Evolutionary conservation across 257 asterid species (phyloP).

Genomic region (Nicotiana sylvestris): DNA sequence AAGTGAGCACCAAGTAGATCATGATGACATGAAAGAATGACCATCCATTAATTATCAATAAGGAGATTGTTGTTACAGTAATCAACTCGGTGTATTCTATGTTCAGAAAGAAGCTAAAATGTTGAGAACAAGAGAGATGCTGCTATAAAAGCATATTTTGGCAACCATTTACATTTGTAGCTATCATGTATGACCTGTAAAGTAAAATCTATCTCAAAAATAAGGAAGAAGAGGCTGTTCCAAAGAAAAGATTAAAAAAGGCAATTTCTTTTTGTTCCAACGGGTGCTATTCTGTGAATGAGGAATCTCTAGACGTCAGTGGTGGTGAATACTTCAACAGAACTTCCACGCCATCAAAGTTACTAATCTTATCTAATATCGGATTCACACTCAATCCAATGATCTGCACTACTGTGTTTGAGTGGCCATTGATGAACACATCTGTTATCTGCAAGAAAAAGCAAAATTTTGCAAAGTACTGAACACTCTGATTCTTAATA

Average conservation of each 20-base stretch:
- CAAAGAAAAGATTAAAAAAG: neutral
- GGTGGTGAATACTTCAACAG: slow-evolving; percentile 40
- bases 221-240: neutral
- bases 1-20: neutral
- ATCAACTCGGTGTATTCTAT: neutral
- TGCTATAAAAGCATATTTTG: neutral
- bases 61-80: neutral
- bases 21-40: neutral
- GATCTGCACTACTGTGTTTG: slow-evolving; percentile 51
- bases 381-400: slow-evolving; percentile 37
- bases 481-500: neutral
- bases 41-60: neutral
- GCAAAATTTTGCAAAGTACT: neutral
- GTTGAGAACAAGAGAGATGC: neutral
- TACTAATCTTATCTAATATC: slow-evolving; percentile 29
- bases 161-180: neutral
- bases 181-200: slow-evolving; percentile 9
- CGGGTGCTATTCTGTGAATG: neutral
- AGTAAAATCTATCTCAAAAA: neutral
- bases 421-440: slow-evolving; percentile 50
- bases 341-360: slow-evolving; percentile 41
- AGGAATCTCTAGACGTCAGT: neutral
- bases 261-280: neutral
- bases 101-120: neutral
- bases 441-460: slow-evolving; percentile 51